phyloP scores from a whole-genome alignment of 2,329 filamentous ascomycete species.

The Venturiaceae sp. region DNA sequence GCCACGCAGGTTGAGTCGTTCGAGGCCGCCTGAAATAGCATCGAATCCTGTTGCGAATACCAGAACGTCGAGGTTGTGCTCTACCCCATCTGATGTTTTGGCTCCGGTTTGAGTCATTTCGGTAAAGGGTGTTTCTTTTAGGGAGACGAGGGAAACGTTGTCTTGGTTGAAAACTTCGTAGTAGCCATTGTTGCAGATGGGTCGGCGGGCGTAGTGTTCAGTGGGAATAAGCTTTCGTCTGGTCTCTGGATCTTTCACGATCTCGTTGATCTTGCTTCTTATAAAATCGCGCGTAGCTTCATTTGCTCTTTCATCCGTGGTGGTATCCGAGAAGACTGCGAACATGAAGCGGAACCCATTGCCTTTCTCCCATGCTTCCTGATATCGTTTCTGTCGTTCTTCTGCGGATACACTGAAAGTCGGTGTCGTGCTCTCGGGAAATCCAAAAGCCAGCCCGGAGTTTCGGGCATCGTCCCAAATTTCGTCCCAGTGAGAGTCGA shows the following conservation, averaged over 20 bases:
- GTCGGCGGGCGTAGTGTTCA: conserved; percentile 18
- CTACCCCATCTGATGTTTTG: conserved; percentile 9
- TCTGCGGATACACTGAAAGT: conserved; percentile 1
- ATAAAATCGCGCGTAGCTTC: conserved; percentile 25
- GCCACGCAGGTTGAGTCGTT: conserved; percentile 24
- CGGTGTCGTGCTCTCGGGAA: conserved; percentile 1
- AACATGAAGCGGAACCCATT: conserved; percentile 29
- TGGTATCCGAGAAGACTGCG: conserved; percentile 25
- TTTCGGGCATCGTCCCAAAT: conserved; percentile 6
- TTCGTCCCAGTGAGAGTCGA: conserved; percentile 36
- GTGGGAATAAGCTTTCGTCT: conserved; percentile 20
- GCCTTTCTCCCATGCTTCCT: conserved; percentile 22
- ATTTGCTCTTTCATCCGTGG: conserved; percentile 27
- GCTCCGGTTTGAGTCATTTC: conserved; percentile 25
- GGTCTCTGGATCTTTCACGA: conserved; percentile 21
- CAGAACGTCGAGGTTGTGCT: conserved; percentile 22
- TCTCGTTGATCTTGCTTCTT: conserved; percentile 17
- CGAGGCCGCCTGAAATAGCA: conserved; percentile 24
- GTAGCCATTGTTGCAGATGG: conserved; percentile 19
- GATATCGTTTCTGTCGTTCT: conserved; percentile 11
- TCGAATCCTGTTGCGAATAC: conserved; percentile 31
- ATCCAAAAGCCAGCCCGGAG: not conserved
- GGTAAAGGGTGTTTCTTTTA: conserved; percentile 42
- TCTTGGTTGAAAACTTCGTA: conserved; percentile 15
- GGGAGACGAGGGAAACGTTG: conserved; percentile 14